These are phyloP conservation scores for Leishmania major DNA, from an alignment of 208 protist genomes.

Conservation along the genomic window DNA sequence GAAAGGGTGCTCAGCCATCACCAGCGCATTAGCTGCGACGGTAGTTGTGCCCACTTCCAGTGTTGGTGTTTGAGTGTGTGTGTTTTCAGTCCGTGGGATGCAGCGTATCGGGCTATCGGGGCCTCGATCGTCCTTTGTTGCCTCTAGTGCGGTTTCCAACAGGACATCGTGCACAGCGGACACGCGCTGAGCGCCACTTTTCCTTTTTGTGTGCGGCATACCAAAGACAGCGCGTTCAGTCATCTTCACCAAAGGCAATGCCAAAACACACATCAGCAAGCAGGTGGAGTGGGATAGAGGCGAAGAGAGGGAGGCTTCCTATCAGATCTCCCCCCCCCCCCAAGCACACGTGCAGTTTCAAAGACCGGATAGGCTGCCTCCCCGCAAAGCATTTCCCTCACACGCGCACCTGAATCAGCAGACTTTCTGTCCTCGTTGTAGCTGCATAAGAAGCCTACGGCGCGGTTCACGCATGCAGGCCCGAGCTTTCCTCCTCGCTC, in stretches of 20 bases:
- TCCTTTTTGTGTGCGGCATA: neutral
- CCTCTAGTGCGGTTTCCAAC: neutral
- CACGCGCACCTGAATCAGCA: neutral
- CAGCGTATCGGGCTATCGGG: neutral
- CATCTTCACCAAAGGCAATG: neutral
- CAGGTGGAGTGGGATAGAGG: neutral
- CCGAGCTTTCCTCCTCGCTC: neutral
- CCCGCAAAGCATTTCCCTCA: neutral
- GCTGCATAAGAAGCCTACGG: neutral
- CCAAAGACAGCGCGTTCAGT: neutral
- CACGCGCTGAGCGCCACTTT: neutral
- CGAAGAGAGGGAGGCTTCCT: neutral
- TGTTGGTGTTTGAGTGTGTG: neutral
- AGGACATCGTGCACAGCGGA: neutral
- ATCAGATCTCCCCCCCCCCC: neutral
- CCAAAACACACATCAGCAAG: neutral
- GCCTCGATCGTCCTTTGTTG: neutral
- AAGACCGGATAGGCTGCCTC: neutral
- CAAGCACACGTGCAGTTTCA: neutral
- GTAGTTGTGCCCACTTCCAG: neutral
- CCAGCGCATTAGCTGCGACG: neutral
- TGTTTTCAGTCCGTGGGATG: neutral
- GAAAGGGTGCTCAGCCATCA: neutral
- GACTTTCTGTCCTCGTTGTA: neutral
- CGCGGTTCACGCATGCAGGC: neutral